Base-by-base conservation (phyloP, 345 rosid genomes). In the Euphorbia lathyris region DNA sequence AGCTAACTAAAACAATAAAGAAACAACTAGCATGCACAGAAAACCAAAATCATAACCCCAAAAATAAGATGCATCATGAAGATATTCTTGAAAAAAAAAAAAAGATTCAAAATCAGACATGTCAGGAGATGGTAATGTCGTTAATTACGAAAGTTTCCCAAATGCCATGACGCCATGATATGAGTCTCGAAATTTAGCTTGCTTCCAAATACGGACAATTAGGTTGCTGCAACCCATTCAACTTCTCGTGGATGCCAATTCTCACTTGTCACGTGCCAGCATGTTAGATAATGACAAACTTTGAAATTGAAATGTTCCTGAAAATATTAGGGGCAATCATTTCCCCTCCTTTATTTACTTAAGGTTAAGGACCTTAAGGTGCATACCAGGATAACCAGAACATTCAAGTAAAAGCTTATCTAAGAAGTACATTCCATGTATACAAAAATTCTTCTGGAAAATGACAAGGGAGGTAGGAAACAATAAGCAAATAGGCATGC, bases 331-430 rank as follows among this genome's bases (percentile, higher is more conserved):
- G 22, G 62, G 27, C 9, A 52, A 45, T 25, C 9, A 13, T n/a
- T 13, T 36, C 2, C 3, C 45, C 36, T 23, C 9, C 2, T 45
- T 26, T 69, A 17, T 25, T 45, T 47, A 58, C 56, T 9, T 20
- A 69, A 68, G 52, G 25, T n/a, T n/a, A n/a, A n/a, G n/a, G n/a
- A n/a, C n/a, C n/a, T 68, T 29, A 68, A 38, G 48, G 45, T 32
- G 55, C 20, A 58, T 26, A 23, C 47, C 1, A 23, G 45, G 32
- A 43, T 5, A 17, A 57, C 61, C 7, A 14, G 1, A 7, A n/a
- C 17, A 20, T 36, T 36, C 62, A 36, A 36, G 1, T n/a, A 38
- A 40, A 40, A 50, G 48, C 10, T 53, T 23, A 8, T 26, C 71
- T 42, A 3, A 67, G 23, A 55, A 22, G 14, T n/a, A 36, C 20